Evolutionary conservation across 2,329 filamentous ascomycete species (phyloP).

Genomic region (Clarireedia hainanense): DNA sequence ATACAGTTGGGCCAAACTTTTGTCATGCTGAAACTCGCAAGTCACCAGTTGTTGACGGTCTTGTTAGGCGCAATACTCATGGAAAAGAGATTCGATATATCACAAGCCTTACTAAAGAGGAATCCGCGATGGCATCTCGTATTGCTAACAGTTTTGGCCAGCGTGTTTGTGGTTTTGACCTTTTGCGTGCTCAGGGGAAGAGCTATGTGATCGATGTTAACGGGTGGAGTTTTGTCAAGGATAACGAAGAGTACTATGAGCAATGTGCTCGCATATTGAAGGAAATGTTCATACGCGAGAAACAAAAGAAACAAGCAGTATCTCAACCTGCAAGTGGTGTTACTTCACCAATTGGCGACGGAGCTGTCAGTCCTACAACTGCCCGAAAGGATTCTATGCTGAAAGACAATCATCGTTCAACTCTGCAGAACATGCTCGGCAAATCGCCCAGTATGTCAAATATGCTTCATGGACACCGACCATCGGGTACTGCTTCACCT

Average conservation of each 20-base stretch:
- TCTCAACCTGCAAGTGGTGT: slow-evolving; percentile 30
- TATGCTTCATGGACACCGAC: slow-evolving; percentile 38
- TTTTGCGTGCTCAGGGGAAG: slow-evolving; percentile 77
- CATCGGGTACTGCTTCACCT: slow-evolving; percentile 36
- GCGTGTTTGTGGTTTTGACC: slow-evolving; percentile 89
- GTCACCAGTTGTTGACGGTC: slow-evolving; percentile 91
- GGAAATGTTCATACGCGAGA: slow-evolving; percentile 81
- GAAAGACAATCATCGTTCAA: slow-evolving; percentile 38
- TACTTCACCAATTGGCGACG: slow-evolving; percentile 14
- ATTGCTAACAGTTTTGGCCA: slow-evolving; percentile 92
- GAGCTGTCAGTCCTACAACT: slow-evolving; percentile 9
- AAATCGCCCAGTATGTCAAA: slow-evolving; percentile 58
- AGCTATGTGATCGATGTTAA: slow-evolving; percentile 99
- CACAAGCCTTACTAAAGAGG: slow-evolving; percentile 71
- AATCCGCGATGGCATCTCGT: slow-evolving; percentile 78
- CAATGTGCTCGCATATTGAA: slow-evolving; percentile 79
- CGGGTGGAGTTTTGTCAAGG: slow-evolving; percentile 99
- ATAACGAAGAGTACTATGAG: slow-evolving; percentile 98
- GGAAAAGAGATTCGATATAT: slow-evolving; percentile 97
- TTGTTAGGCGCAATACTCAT: slow-evolving; percentile 92
- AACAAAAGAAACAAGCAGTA: slow-evolving; percentile 43
- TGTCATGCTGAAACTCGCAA: slow-evolving; percentile 97
- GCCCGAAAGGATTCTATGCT: slow-evolving; percentile 21
- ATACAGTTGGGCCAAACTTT: slow-evolving; percentile 86
- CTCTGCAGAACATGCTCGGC: slow-evolving; percentile 48